Conservation (phyloP, 306 rosid species). For the Dryas octopetala region DNA sequence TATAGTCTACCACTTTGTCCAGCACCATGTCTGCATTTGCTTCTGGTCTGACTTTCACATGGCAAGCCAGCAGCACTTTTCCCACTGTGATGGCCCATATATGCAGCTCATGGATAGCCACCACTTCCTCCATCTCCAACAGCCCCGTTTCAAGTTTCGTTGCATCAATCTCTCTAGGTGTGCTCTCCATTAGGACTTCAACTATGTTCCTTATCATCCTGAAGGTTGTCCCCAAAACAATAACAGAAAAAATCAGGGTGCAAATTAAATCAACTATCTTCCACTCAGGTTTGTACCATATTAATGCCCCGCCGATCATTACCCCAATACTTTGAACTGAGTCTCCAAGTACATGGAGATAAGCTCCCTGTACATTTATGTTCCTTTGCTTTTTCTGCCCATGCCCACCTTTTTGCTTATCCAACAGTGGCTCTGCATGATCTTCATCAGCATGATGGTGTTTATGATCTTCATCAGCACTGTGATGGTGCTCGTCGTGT, state of each 20-base stretch:
- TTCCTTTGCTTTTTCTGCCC: slow-evolving; percentile 49
- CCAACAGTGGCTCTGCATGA: slow-evolving; percentile 42
- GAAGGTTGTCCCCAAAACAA: slow-evolving; percentile 71
- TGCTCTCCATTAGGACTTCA: slow-evolving; percentile 80
- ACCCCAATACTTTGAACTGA: slow-evolving; percentile 71
- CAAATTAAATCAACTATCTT: slow-evolving; percentile 66
- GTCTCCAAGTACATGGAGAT: slow-evolving; percentile 84
- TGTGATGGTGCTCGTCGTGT: slow-evolving; percentile 22
- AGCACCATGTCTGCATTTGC: slow-evolving; percentile 70
- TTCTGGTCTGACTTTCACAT: slow-evolving; percentile 74
- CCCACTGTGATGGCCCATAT: slow-evolving; percentile 86
- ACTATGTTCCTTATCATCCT: slow-evolving; percentile 66
- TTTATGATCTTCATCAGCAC: slow-evolving; percentile 19
- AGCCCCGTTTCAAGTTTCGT: slow-evolving; percentile 57
- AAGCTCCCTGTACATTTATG: slow-evolving; percentile 73
- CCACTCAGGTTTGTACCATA: slow-evolving; percentile 73
- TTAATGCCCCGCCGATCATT: slow-evolving; percentile 76
- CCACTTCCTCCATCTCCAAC: slow-evolving; percentile 69
- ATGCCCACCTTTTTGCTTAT: slow-evolving; percentile 28
- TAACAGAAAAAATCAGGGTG: slow-evolving; percentile 58
- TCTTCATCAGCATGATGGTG: slow-evolving; percentile 31
- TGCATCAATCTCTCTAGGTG: slow-evolving; percentile 75
- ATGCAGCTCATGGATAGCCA: slow-evolving; percentile 77
- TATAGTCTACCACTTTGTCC: slow-evolving; percentile 61
- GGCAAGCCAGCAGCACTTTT: slow-evolving; percentile 70